These are phyloP conservation scores for Ochetophila trinervis DNA, from an alignment of 306 rosid genomes.

Conservation along the genomic window DNA sequence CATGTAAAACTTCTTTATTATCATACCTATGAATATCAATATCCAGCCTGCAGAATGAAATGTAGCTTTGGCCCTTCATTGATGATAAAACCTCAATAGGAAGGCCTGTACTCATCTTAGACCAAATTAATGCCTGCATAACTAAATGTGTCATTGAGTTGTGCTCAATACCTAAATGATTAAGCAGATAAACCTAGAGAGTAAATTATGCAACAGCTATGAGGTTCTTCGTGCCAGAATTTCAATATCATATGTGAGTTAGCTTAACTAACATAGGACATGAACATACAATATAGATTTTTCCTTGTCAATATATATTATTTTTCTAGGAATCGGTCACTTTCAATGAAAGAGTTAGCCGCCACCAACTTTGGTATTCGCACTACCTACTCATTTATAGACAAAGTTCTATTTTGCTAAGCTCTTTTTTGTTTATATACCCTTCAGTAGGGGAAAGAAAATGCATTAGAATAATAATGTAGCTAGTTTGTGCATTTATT, in stretches of 20 bases:
- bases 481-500: conserved; percentile 1
- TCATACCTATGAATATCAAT: conserved; percentile 88
- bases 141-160: conserved; percentile 5
- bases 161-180: conserved; percentile 7
- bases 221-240: background rate
- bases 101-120: conserved; percentile 98
- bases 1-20: background rate
- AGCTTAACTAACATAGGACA: background rate
- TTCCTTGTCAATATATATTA: background rate
- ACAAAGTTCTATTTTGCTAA: background rate
- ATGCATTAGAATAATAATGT: background rate
- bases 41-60: conserved; percentile 86
- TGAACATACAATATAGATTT: background rate
- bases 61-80: conserved; percentile 71
- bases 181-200: conserved; percentile 11
- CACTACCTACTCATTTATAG: background rate
- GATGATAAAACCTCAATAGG: conserved; percentile 89
- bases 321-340: background rate
- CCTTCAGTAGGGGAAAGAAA: background rate
- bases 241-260: background rate
- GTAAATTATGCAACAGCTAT: conserved; percentile 2
- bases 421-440: too few relatives aligned
- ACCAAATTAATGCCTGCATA: conserved; percentile 93
- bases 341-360: background rate
- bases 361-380: background rate